A percentile compares a stretch with the other conserved stretches of the same genome.
Conservation (phyloP, 768 basidiomycete species). For the Hemileccinum impolitum region DNA sequence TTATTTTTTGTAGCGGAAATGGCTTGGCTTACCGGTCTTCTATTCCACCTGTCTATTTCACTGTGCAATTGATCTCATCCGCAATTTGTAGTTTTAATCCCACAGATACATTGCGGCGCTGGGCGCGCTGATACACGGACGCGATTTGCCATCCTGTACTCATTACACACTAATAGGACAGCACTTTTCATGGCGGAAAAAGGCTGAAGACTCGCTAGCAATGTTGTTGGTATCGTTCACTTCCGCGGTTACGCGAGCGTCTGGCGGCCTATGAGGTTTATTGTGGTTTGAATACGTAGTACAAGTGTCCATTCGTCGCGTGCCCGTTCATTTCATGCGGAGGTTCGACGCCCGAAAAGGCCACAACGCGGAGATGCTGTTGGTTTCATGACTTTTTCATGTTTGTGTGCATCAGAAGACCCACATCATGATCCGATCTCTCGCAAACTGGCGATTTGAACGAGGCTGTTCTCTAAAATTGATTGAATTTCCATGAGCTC, state of each 20-base stretch:
- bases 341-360: constrained; percentile 27
- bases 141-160: background rate
- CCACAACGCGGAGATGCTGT: constrained; percentile 27
- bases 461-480: constrained; percentile 12
- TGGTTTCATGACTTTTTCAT: constrained; percentile 16
- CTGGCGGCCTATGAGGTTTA: constrained; percentile 15
- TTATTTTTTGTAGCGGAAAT: constrained; percentile 20
- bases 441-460: constrained; percentile 8
- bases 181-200: background rate
- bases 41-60: constrained; percentile 10
- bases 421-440: constrained; percentile 13
- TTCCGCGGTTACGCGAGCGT: constrained; percentile 29
- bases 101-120: constrained; percentile 8
- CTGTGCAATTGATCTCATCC: background rate
- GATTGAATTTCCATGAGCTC: constrained; percentile 6
- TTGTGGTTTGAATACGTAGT: constrained; percentile 18
- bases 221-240: constrained; percentile 20
- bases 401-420: constrained; percentile 11
- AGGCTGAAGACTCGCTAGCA: background rate
- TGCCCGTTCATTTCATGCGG: constrained; percentile 31
- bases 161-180: constrained; percentile 5
- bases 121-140: constrained; percentile 13
- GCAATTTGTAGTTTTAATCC: constrained; percentile 11
- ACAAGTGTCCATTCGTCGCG: constrained; percentile 15
- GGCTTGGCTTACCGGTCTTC: constrained; percentile 16